Evolutionary conservation across 202 grass and related monocot species (phyloP).

Genomic region (Carex sylvatica): DNA sequence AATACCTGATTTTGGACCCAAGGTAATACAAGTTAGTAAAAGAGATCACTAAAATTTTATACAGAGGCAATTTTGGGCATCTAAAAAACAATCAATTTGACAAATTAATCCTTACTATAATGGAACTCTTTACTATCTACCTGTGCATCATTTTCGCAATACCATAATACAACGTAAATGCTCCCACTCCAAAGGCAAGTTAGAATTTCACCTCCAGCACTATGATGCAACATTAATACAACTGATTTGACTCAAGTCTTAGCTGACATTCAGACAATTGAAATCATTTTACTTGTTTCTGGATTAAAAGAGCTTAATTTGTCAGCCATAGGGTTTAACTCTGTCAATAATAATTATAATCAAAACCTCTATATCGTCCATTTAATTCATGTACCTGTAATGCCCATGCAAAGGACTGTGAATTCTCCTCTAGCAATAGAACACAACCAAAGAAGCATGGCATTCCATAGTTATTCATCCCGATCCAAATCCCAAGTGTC

Average conservation of each 20-base stretch:
- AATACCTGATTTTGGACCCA: constrained; percentile 52
- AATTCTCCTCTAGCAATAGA: constrained; percentile 52
- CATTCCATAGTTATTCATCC: constrained; percentile 65
- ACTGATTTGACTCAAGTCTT: neutral
- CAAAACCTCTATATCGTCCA: neutral
- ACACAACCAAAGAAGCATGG: constrained; percentile 46
- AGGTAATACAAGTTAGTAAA: neutral
- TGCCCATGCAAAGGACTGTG: constrained; percentile 45
- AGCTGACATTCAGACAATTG: neutral
- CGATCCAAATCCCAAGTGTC: constrained; percentile 58
- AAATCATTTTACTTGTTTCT: neutral
- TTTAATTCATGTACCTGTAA: constrained; percentile 42
- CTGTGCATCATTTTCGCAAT: no score
- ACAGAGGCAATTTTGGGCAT: neutral
- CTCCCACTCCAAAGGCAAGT: no score
- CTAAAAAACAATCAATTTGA: neutral
- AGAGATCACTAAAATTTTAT: no score
- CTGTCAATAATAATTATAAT: neutral
- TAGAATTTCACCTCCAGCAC: neutral
- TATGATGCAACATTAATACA: neutral
- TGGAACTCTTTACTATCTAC: no score
- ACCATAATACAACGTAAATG: no score
- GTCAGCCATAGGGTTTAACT: neutral
- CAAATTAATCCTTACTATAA: neutral
- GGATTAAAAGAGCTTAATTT: neutral